Evolutionary conservation across 306 rosid species (phyloP).

Genomic region (Quercus agrifolia): DNA sequence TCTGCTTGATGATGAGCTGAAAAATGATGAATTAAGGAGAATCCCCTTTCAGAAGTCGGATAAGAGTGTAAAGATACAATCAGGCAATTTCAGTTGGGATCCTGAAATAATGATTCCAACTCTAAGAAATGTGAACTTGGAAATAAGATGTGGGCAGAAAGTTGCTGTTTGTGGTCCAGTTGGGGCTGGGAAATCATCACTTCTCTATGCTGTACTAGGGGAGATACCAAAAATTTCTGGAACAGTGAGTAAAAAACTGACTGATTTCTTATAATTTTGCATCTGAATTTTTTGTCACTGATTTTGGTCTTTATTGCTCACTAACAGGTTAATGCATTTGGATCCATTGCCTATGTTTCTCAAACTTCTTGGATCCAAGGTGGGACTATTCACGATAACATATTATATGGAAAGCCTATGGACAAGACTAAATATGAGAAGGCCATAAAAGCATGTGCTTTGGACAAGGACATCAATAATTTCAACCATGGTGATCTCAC

Average conservation of each 20-base stretch:
- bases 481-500: conserved; percentile 56
- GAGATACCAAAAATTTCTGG: conserved; percentile 53
- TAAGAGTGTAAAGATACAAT: too few species aligned
- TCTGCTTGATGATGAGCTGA: too few species aligned
- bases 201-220: conserved; percentile 41
- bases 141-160: conserved; percentile 26
- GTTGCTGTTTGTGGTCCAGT: conserved; percentile 52
- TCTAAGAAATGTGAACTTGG: too few species aligned
- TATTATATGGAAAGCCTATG: conserved; percentile 52
- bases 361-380: conserved; percentile 62
- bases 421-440: conserved; percentile 30
- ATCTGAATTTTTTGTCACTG: background rate
- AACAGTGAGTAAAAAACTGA: conserved; percentile 30
- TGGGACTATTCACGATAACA: conserved; percentile 57
- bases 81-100: too few species aligned
- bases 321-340: conserved; percentile 38
- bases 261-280: background rate
- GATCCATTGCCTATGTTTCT: conserved; percentile 52
- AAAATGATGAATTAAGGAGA: too few species aligned
- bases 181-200: conserved; percentile 54
- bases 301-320: background rate
- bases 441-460: conserved; percentile 48
- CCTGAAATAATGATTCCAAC: too few species aligned
- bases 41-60: too few species aligned
- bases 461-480: conserved; percentile 39